Evolutionary conservation across 106 monocot genomes (phyloP).

Genomic region (Iris macrosiphon): DNA sequence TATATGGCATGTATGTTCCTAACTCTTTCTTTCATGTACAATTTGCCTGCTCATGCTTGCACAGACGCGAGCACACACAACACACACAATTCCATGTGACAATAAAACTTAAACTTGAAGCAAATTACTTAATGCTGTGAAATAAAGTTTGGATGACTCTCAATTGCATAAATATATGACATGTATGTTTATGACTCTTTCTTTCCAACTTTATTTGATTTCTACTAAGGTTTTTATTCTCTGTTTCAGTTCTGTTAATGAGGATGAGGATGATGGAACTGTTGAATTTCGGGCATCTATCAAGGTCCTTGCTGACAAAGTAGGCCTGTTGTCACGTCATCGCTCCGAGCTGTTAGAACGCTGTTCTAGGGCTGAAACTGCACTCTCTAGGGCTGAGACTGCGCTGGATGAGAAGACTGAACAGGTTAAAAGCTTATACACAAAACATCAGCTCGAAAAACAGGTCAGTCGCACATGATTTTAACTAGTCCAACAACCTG

Average conservation of each 20-base stretch:
- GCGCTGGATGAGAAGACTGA: constrained; percentile 68
- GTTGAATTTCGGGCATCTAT: constrained; percentile 70
- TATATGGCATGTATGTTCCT: too few relatives aligned
- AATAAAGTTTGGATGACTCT: too few relatives aligned
- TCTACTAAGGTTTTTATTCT: too few relatives aligned
- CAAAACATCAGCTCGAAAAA: constrained; percentile 69
- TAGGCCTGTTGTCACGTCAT: constrained; percentile 29
- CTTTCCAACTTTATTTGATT: too few relatives aligned
- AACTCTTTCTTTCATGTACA: too few relatives aligned
- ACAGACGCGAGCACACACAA: too few relatives aligned
- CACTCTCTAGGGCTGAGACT: constrained; percentile 8
- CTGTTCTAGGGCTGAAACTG: constrained; percentile 11
- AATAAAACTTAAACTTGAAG: too few relatives aligned
- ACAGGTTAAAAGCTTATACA: constrained; percentile 47
- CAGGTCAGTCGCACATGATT: constrained; percentile 47
- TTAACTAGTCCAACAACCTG: background rate
- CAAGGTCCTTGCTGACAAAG: constrained; percentile 69
- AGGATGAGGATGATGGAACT: constrained; percentile 58
- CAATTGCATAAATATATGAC: too few relatives aligned
- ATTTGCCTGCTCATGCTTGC: too few relatives aligned
- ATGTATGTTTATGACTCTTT: too few relatives aligned
- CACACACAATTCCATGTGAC: too few relatives aligned
- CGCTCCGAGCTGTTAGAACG: constrained; percentile 12
- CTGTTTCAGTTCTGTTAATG: constrained; percentile 29
- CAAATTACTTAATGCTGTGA: too few relatives aligned